phyloP scores from a whole-genome alignment of 2,329 filamentous ascomycete genomes.

The Trichoderma atrobrunneum region DNA sequence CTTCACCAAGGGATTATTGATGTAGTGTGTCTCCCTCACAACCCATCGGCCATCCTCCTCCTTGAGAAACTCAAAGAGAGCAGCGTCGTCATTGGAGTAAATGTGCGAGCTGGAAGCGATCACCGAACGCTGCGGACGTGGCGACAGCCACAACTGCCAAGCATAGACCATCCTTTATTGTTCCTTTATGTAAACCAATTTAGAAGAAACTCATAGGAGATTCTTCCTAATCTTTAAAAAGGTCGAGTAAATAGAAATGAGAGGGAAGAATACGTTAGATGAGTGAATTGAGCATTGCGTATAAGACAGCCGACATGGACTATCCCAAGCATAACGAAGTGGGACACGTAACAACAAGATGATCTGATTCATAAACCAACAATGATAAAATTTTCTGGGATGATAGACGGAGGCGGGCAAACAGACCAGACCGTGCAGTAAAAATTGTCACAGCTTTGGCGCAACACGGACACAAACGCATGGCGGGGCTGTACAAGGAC shows the following conservation, averaged over 20 bases:
- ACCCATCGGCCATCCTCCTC: conserved; percentile 7
- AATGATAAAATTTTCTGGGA: not conserved
- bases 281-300: not conserved
- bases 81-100: not conserved
- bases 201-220: not conserved
- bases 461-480: not conserved
- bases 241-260: fast-evolving
- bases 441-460: not conserved
- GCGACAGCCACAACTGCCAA: conserved; percentile 12
- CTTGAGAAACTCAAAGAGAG: conserved; percentile 10
- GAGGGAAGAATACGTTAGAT: not conserved
- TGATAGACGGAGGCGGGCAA: not conserved
- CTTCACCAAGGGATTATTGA: not conserved
- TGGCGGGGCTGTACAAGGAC: not conserved
- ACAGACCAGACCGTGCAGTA: not conserved
- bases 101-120: not conserved
- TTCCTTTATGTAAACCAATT: not conserved
- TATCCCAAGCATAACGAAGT: not conserved
- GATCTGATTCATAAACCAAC: not conserved
- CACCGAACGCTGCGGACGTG: not conserved
- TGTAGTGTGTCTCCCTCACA: conserved; percentile 6
- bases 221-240: not conserved
- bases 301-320: not conserved
- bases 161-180: not conserved
- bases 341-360: not conserved